Percentiles rank a stretch among this genome's conserved stretches.
Evolutionary conservation across 2,329 filamentous ascomycete species (phyloP).

Genomic region (Ilyonectria destructans): DNA sequence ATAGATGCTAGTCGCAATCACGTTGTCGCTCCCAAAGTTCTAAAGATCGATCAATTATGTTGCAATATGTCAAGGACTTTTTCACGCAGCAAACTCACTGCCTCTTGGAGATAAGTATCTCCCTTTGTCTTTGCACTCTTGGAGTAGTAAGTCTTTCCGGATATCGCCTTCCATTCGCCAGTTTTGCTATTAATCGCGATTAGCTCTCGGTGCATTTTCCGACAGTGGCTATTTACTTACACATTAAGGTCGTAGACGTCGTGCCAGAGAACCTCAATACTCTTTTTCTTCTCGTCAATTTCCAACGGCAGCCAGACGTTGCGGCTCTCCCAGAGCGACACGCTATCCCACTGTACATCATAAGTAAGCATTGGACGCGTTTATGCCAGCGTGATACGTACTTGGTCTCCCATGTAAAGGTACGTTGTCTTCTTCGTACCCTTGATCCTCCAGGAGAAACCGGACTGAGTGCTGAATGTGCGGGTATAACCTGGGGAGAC

Average conservation of each 20-base stretch:
- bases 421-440: conserved; percentile 64
- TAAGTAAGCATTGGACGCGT: not conserved
- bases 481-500: conserved; percentile 65
- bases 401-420: conserved; percentile 65
- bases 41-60: conserved; percentile 20
- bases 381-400: conserved; percentile 9
- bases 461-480: conserved; percentile 68
- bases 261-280: conserved; percentile 65
- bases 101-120: conserved; percentile 66
- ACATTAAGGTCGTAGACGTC: conserved; percentile 70
- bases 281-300: conserved; percentile 67
- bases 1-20: conserved; percentile 67
- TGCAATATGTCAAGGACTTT: accelerated
- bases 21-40: conserved; percentile 62
- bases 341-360: conserved; percentile 61
- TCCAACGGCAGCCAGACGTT: conserved; percentile 71
- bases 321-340: conserved; percentile 69
- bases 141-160: conserved; percentile 64
- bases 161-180: conserved; percentile 62
- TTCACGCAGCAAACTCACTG: conserved; percentile 48
- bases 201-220: not conserved
- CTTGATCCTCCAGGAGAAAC: conserved; percentile 64
- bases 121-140: conserved; percentile 62
- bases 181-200: conserved; percentile 54
- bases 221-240: conserved; percentile 49